Evolutionary conservation across 2,329 filamentous ascomycete genomes (phyloP).

Genomic region (Calonectria leucothoes): DNA sequence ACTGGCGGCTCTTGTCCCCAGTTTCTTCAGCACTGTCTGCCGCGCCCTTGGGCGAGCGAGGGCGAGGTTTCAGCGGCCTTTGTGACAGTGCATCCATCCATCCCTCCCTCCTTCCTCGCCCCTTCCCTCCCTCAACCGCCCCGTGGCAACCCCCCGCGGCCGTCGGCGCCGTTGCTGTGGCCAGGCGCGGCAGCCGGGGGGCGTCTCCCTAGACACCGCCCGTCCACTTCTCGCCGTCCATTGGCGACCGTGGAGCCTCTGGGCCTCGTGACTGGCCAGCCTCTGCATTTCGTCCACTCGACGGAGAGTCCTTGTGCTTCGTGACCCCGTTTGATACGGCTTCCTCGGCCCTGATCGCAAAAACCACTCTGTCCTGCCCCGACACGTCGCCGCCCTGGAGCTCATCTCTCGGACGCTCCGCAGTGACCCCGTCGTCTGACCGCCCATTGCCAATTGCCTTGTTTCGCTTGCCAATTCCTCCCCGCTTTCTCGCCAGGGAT

Average conservation of each 20-base stretch:
- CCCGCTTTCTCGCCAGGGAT: not conserved
- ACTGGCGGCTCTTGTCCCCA: conserved; percentile 15
- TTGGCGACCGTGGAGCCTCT: conserved; percentile 43
- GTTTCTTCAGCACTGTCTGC: conserved; percentile 8
- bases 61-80: not conserved
- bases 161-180: not conserved
- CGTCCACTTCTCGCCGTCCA: conserved; percentile 28
- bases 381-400: not conserved
- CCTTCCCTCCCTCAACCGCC: not conserved
- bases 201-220: conserved; percentile 7
- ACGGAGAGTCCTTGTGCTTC: not conserved
- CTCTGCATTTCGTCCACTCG: not conserved
- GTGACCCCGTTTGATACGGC: conserved; percentile 6
- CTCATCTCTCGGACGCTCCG: not conserved
- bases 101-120: not conserved
- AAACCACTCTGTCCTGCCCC: not conserved
- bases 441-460: conserved; percentile 14
- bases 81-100: not conserved
- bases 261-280: conserved; percentile 41
- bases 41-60: not conserved
- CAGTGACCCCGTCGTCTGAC: not conserved
- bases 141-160: not conserved
- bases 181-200: not conserved
- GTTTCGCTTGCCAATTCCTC: not conserved
- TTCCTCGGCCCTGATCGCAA: not conserved